Evolutionary conservation across 2,329 filamentous ascomycete genomes (phyloP), one percentile per base, ranked within the genome.

Genomic region (Zopfia rhizophila): DNA sequence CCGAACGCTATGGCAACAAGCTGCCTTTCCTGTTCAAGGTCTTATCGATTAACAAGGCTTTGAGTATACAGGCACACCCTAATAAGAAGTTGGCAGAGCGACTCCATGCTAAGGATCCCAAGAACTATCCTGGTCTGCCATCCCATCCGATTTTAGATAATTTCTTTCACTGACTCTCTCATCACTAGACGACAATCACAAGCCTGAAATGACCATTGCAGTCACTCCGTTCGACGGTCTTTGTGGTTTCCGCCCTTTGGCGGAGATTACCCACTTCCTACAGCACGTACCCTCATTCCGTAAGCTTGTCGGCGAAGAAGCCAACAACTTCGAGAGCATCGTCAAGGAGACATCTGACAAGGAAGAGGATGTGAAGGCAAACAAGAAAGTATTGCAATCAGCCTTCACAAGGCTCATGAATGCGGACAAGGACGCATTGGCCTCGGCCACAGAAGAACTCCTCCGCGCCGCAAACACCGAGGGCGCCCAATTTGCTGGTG

Each of bases 191-290:
- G 93, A 97, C 78, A 99, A 99, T 77, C 94, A 99, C 81, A 99
- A 99, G 77, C 94, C 94, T 23, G 94, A 99, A 76, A 99, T 99
- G 94, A 92, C 94, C 53, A 96, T 99, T 72, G 94, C 94, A 52
- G 88, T 99, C 63, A 97, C 94, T 1, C 88, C 91, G 0, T 99
- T 99, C 58, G 93, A 97, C 69, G 94, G 94, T 1, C 83, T 99
- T 23, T 99, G 94, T 65, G 94, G 94, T 23, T 99, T 99, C 79
- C 85, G 94, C 7, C 94, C 94, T 0, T 78, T 97, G 16, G 79
- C 76, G 4, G 92, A 99, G 74, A 94, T 97, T 53, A 80, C 85
- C 0, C 90, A 96, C 70, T 97, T 97, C 72, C 79, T 96, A 22
- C 76, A 84, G 36, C 82, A 78, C 5, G 80, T 91, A 3, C 78